Evolutionary conservation across 2,329 filamentous ascomycete species (phyloP), one percentile per base, ranked within the genome.

Genomic region (Talaromyces atroroseus): DNA sequence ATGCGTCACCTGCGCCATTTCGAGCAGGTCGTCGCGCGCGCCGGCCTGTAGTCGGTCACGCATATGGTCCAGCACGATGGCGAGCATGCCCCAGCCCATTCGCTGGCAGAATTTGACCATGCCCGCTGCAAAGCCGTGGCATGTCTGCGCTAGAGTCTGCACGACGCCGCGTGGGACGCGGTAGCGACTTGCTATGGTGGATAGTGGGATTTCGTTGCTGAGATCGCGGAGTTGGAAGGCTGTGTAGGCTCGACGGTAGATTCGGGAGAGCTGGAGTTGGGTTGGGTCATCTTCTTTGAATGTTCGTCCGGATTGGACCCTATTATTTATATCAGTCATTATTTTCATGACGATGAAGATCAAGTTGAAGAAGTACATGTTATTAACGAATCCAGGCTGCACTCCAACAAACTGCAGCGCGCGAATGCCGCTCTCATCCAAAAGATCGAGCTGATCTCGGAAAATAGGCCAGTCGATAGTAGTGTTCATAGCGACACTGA

Each of bases 41-140:
- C 88, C 88, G 11, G 87, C 87, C 68, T 85, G 83, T 6, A 92
- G 76, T 21, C 88, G 79, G 69, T 90, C 87, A 0, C 84, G 84
- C 73, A 89, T 90, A 65, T 91, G 88, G 61, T 90, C 86, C 32
- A 91, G 75, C 6, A 87, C 84, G 4, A 85, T 86, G 6, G 84
- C 83, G 67, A 91, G 81, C 63, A 87, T 83, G 1, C 84, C 85
- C 86, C 87, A 90, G 2, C 80, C 83, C 88, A 92, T 90, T 18
- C 83, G 80, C 62, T 89, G 80, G 65, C 88, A 91, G 65, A 91
- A 91, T 62, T 88, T 90, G 58, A 91, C 83, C 78, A 90, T 89
- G 3, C 87, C 87, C 1, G 86, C 86, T 3, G 87, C 88, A 65
- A 91, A 92, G 0, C 88, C 88, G 61, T 90, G 84, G 62, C 88